Conservation (phyloP, 1,284 basidiomycete genomes). For the Tetrapyrgos nigripes region DNA sequence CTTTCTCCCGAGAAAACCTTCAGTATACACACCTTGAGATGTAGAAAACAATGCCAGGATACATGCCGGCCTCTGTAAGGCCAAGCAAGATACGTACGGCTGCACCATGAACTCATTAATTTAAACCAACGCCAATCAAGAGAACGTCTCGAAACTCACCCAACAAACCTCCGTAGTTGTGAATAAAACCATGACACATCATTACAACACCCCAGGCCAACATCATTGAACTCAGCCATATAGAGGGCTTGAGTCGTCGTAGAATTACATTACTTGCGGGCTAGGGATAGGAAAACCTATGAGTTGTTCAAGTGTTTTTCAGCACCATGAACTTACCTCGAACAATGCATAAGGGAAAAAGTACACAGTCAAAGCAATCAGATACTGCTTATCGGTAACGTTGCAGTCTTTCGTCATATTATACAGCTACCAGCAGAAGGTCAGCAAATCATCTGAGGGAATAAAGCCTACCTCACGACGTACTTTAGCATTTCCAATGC, state of each 20-base stretch:
- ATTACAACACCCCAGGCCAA: constrained; percentile 65
- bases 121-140: background rate
- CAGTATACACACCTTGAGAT: constrained; percentile 50
- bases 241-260: constrained; percentile 60
- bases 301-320: background rate
- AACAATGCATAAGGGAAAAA: constrained; percentile 63
- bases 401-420: constrained; percentile 51
- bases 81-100: constrained; percentile 60
- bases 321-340: constrained; percentile 45
- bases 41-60: constrained; percentile 63
- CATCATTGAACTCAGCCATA: constrained; percentile 64
- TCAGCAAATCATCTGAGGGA: background rate
- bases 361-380: constrained; percentile 61
- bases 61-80: constrained; percentile 57
- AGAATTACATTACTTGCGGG: constrained; percentile 62
- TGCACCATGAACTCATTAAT: constrained; percentile 20
- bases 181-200: constrained; percentile 57
- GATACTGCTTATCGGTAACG: constrained; percentile 57
- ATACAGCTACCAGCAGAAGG: constrained; percentile 10
- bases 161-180: constrained; percentile 56
- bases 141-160: constrained; percentile 35
- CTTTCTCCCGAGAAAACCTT: background rate
- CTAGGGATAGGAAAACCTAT: constrained; percentile 32
- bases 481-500: constrained; percentile 70
- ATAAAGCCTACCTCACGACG: constrained; percentile 22